Base-by-base conservation (phyloP, 225 moss, liverwort and hornwort genomes). In the Marchantia polymorpha region DNA sequence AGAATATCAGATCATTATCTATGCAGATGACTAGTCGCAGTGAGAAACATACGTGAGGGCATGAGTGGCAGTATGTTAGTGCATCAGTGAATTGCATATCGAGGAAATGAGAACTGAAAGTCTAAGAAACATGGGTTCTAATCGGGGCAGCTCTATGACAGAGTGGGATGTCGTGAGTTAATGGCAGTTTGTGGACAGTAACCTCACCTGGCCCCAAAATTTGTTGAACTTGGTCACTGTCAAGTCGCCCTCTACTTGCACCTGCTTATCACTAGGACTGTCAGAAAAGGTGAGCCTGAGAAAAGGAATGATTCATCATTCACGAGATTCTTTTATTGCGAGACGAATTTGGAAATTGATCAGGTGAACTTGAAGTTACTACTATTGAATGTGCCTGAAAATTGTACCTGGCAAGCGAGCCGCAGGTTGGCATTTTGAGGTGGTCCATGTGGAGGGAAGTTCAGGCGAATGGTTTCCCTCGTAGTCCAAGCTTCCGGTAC, bases 161-260 rank as follows among this genome's bases (percentile, higher is more conserved):
- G 19, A 61, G 17, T 9, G 17, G 6, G 7, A 23, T 16, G 22
- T n/a, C 23, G 61, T 61, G n/a, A 7, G 61, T 39, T 2, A 61
- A 3, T 22, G 23, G 61, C 51, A 53, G 23, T 16, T 20, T 55
- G 48, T 17, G 64, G 50, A 23, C 19, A 53, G 9, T 46, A 67
- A 31, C 30, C 67, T 23, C 25, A 86, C 86, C 86, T 86, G 83
- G 22, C 83, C 86, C 80, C 83, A 83, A 60, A 86, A 81, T 66
- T 83, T 83, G 74, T 86, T 60, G 39, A 80, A 86, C 64, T 86
- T 86, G 31, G 81, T 76, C 55, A 86, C 83, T 73, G 61, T 81
- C 55, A 83, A 29, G 50, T 86, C 74, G 64, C 81, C 86, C 13
- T 81, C 74, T 66, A 86, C 59, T 55, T 39, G 83, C n/a, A 86